Percentiles rank a stretch among this genome's conserved stretches.
These are phyloP conservation scores for Naganishia friedmannii DNA, from an alignment of 768 basidiomycete species.

Conservation along the genomic window DNA sequence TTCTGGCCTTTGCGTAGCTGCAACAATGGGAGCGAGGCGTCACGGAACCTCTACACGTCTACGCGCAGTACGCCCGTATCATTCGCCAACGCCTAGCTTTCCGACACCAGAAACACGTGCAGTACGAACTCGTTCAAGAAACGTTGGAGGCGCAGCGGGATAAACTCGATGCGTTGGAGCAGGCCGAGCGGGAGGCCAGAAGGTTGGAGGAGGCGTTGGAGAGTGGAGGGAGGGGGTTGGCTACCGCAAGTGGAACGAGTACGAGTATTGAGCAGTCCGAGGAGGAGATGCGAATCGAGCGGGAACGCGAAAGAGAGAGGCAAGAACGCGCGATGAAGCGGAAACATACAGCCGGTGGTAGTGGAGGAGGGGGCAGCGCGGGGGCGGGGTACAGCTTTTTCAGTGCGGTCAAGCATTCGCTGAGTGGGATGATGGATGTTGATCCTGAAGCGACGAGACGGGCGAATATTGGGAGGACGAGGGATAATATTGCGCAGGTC, in stretches of 20 bases:
- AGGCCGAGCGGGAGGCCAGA: slow-evolving; percentile 83
- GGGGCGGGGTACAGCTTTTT: slow-evolving; percentile 67
- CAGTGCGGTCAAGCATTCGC: slow-evolving; percentile 85
- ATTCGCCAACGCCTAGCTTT: slow-evolving; percentile 92
- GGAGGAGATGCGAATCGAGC: slow-evolving; percentile 31
- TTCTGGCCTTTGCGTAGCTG: slow-evolving; percentile 57
- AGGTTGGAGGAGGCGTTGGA: slow-evolving; percentile 83
- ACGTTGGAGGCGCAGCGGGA: slow-evolving; percentile 76
- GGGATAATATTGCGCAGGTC: slow-evolving; percentile 93
- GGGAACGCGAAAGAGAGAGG: slow-evolving; percentile 32
- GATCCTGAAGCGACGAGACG: slow-evolving; percentile 94
- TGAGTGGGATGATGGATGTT: slow-evolving; percentile 98
- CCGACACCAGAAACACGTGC: slow-evolving; percentile 96
- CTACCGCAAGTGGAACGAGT: slow-evolving; percentile 8
- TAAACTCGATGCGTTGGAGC: slow-evolving; percentile 82
- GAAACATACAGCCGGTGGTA: slow-evolving; percentile 6
- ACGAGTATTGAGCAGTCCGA: slow-evolving; percentile 34
- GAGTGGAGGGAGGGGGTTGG: slow-evolving; percentile 53
- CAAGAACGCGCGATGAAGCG: slow-evolving; percentile 27
- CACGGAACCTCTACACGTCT: slow-evolving; percentile 94
- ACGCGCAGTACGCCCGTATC: slow-evolving; percentile 86
- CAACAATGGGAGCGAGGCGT: slow-evolving; percentile 92
- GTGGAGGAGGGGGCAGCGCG: neutral
- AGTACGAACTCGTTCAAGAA: slow-evolving; percentile 96
- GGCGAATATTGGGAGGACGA: slow-evolving; percentile 87